Conservation (phyloP, 345 rosid species). For the Rhodamnia argentea region DNA sequence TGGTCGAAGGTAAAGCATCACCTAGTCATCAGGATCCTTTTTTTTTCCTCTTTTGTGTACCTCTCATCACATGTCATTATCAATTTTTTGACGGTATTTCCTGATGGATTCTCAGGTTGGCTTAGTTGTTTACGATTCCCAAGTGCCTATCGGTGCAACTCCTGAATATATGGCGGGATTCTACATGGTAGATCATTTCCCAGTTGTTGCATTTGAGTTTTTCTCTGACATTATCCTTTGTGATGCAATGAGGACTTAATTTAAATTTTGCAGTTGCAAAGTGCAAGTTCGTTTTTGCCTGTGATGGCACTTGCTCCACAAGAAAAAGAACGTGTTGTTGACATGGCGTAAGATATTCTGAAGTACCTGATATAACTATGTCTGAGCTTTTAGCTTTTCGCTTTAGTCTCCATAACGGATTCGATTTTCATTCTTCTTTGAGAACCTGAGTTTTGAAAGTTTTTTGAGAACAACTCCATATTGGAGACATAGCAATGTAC, state of each 20-base stretch:
- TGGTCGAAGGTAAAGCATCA: conserved; percentile 76
- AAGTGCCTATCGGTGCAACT: conserved; percentile 94
- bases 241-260: not conserved
- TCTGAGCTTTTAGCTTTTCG: not conserved
- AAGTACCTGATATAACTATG: not conserved
- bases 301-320: conserved; percentile 99
- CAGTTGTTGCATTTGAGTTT: not conserved
- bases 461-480: not conserved
- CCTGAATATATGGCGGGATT: conserved; percentile 96
- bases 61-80: not conserved
- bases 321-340: conserved; percentile 82
- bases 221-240: not conserved
- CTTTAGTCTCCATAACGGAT: not conserved
- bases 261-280: conserved; percentile 55
- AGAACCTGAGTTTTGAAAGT: not conserved
- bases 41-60: not conserved
- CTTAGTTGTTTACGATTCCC: conserved; percentile 83
- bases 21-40: not conserved
- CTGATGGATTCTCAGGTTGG: conserved; percentile 52
- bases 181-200: conserved; percentile 53
- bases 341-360: conserved; percentile 77
- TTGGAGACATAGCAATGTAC: not conserved
- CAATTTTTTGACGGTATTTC: not conserved
- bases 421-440: not conserved
- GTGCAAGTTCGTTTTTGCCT: conserved; percentile 94